Evolutionary conservation across 805 yeast species (phyloP).

Genomic region (Wickerhamiella kurtzmanii): DNA sequence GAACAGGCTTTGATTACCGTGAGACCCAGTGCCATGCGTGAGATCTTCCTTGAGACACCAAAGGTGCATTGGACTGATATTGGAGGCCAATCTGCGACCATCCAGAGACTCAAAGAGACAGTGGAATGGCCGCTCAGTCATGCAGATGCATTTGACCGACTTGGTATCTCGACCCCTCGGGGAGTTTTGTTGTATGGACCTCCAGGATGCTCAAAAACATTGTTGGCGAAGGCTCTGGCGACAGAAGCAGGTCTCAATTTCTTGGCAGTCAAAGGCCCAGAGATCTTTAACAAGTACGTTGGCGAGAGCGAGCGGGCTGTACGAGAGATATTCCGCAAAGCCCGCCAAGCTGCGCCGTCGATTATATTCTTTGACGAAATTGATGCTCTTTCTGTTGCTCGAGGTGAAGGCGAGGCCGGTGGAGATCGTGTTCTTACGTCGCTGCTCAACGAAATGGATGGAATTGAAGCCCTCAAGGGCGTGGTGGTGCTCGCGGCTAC

Average conservation of each 20-base stretch:
- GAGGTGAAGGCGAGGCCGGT: conserved; percentile 46
- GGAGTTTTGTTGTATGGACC: conserved; percentile 94
- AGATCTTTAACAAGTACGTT: conserved; percentile 83
- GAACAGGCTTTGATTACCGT: conserved; percentile 62
- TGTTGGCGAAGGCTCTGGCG: conserved; percentile 90
- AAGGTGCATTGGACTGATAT: conserved; percentile 87
- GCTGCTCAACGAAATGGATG: conserved; percentile 86
- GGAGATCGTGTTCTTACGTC: conserved; percentile 82
- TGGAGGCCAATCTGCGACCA: conserved; percentile 84
- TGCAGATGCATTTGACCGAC: conserved; percentile 53
- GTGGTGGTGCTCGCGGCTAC: conserved; percentile 95
- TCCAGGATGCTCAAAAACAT: conserved; percentile 93
- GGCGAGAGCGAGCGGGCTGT: conserved; percentile 92
- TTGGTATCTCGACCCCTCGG: conserved; percentile 84
- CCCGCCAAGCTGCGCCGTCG: conserved; percentile 89
- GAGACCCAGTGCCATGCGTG: conserved; percentile 94
- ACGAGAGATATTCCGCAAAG: conserved; percentile 85
- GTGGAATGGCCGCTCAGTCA: conserved; percentile 85
- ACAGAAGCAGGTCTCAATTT: conserved; percentile 91
- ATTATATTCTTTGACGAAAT: conserved; percentile 93
- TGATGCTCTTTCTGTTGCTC: conserved; percentile 75
- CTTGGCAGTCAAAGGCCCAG: conserved; percentile 94
- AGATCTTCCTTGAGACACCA: conserved; percentile 86
- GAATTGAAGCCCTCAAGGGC: conserved; percentile 87
- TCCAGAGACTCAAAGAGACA: conserved; percentile 71